Evolutionary conservation across 2,329 filamentous ascomycete species (phyloP).

Genomic region (Byssothecium circinans): DNA sequence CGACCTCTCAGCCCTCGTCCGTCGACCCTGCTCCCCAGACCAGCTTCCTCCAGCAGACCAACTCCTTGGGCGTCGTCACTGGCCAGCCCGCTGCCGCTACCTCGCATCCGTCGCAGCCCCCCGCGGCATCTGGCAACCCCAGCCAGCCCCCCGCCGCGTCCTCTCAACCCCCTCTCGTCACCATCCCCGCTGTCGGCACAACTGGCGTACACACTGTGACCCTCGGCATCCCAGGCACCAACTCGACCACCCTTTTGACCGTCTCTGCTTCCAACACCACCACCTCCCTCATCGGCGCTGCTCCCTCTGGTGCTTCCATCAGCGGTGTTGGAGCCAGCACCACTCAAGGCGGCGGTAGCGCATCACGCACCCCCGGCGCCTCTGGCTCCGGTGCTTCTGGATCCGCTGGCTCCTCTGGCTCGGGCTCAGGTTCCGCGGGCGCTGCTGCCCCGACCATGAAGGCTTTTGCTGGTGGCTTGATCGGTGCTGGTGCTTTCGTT

Average conservation of each 20-base stretch:
- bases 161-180: slow-evolving; percentile 23
- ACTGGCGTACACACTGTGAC: slow-evolving; percentile 39
- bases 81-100: slow-evolving; percentile 28
- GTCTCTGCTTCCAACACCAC: slow-evolving; percentile 42
- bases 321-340: too few species aligned
- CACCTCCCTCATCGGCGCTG: slow-evolving; percentile 25
- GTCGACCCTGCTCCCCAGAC: slow-evolving; percentile 34
- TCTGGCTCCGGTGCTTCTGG: slow-evolving; percentile 7
- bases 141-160: slow-evolving; percentile 15
- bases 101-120: slow-evolving; percentile 28
- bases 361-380: too few species aligned
- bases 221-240: slow-evolving; percentile 25
- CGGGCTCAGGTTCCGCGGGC: slow-evolving; percentile 16
- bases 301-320: slow-evolving; percentile 5
- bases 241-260: slow-evolving; percentile 33
- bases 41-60: slow-evolving; percentile 31
- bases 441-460: slow-evolving; percentile 36
- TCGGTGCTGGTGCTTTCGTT: slow-evolving; percentile 41
- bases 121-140: slow-evolving; percentile 31
- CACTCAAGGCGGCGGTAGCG: too few species aligned
- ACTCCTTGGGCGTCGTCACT: slow-evolving; percentile 40
- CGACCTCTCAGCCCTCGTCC: slow-evolving; percentile 18
- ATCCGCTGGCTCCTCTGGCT: slow-evolving; percentile 5
- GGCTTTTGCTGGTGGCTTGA: slow-evolving; percentile 32
- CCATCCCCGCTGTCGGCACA: slow-evolving; percentile 39